Conservation (phyloP, 169 alveolate species). For the Plasmodium blacklocki region DNA sequence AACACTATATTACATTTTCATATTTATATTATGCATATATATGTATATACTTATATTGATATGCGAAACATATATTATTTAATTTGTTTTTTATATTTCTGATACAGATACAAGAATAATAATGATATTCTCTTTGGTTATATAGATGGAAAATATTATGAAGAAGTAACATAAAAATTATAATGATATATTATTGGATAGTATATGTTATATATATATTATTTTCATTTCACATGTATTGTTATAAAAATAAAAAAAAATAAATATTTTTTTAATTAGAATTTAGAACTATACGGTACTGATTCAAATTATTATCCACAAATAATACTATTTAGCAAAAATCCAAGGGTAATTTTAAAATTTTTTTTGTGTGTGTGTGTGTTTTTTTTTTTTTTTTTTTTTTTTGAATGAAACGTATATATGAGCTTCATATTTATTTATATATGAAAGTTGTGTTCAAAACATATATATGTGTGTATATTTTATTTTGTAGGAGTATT, state of each 20-base stretch:
- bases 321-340: conserved; percentile 46
- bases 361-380: not conserved
- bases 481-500: conserved; percentile 24
- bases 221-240: not conserved
- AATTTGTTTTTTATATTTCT: not conserved
- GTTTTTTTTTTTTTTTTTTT: not conserved
- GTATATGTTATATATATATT: not conserved
- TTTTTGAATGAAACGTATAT: not conserved
- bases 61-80: not conserved
- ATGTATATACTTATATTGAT: not conserved
- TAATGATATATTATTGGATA: not conserved
- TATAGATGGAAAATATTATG: conserved; percentile 66
- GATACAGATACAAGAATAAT: conserved; percentile 27
- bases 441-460: too few relatives aligned
- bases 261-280: conserved; percentile 13
- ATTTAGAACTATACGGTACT: conserved; percentile 46
- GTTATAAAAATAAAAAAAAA: not conserved
- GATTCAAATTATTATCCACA: conserved; percentile 49
- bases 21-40: not conserved
- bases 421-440: too few relatives aligned
- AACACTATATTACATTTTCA: not conserved
- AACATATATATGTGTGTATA: not conserved
- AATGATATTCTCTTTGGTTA: conserved; percentile 43
- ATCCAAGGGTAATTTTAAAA: conserved; percentile 28
- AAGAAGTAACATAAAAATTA: conserved; percentile 32